Base-by-base conservation (phyloP, 2,329 filamentous ascomycete species). In the Paraphoma chrysanthemicola region DNA sequence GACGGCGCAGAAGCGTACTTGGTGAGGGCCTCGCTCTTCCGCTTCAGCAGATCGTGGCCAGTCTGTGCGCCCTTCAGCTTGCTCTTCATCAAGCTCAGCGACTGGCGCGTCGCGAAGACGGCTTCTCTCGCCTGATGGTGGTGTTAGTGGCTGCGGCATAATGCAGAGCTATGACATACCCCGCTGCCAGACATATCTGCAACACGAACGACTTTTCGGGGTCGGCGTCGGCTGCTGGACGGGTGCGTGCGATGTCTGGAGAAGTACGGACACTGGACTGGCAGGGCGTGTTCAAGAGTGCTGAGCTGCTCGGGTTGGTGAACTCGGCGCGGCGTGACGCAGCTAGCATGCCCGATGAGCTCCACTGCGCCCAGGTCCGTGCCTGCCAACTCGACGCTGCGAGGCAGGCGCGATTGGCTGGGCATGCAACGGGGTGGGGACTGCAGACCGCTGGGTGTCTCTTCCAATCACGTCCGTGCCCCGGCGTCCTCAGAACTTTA, bases 101-200 rank as follows among this genome's bases (percentile, higher is more conserved):
- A 96, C 84, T 99, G 95, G 73, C 95, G 92, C 76, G 95, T 99
- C 72, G 95, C 92, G 81, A 99, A 99, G 81, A 99, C 94, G 74
- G 93, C 86, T 82, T 99, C 95, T 78, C 95, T 88, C 78, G 94
- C 92, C 93, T 97, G 78, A 51, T 47, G 48, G 63, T 60, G 23
- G 58, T 61, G 63, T 72, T 56, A 70, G 67, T 56, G 53, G 54
- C 43, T 54, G 71, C 58, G 61, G 55, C 54, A 63, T 67, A 61
- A 64, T 59, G 51, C 18, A 38, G 47, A 42, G 51, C 50, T 57
- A 49, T 45, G 49, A 73, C 80, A 49, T 79, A 85, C 83, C 71
- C 72, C 79, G 70, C 82, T 81, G 75, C 83, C 83, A 62, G 83
- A 85, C 83, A 85, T 85, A 61, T 70, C 78, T 68, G 53, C 56